Conservation (phyloP, 208 protist genomes). For the Phytomonas serpens region DNA sequence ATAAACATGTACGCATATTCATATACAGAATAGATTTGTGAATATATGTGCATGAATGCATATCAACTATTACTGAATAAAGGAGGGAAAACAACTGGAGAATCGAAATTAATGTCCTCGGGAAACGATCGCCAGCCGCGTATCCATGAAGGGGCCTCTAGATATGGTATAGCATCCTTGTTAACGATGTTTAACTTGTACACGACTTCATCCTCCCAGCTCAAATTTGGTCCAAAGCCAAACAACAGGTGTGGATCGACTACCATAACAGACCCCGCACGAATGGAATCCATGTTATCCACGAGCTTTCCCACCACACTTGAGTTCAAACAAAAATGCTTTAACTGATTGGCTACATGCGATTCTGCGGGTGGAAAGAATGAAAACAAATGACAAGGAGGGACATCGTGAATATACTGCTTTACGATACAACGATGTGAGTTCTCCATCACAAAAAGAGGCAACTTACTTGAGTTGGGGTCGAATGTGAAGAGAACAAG, state of each 20-base stretch:
- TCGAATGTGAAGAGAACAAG: slow-evolving; percentile 67
- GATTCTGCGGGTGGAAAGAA: slow-evolving; percentile 58
- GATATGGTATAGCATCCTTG: slow-evolving; percentile 33
- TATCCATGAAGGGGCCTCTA: slow-evolving; percentile 71
- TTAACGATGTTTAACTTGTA: slow-evolving; percentile 64
- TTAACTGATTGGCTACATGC: slow-evolving; percentile 60
- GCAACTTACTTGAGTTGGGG: slow-evolving; percentile 32
- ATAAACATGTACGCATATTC: not conserved
- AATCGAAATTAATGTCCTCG: slow-evolving; percentile 59
- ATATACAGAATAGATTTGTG: not conserved
- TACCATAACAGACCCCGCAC: slow-evolving; percentile 57
- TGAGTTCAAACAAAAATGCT: slow-evolving; percentile 61
- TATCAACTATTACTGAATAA: slow-evolving; percentile 20
- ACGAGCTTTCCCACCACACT: slow-evolving; percentile 27
- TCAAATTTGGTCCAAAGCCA: slow-evolving; percentile 65
- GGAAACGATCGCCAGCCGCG: slow-evolving; percentile 65
- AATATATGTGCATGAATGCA: slow-evolving; percentile 1
- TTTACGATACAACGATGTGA: slow-evolving; percentile 60
- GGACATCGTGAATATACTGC: slow-evolving; percentile 52
- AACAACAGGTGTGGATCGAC: slow-evolving; percentile 79
- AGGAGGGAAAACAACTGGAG: slow-evolving; percentile 68
- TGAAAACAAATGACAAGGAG: slow-evolving; percentile 27
- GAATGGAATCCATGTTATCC: slow-evolving; percentile 16
- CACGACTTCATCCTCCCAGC: slow-evolving; percentile 33
- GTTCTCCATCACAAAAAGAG: slow-evolving; percentile 49